Percentiles rank a stretch among this genome's conserved stretches.
These are phyloP conservation scores for Phytophthora palmivora DNA, from an alignment of 352 stramenopile genomes.

Conservation along the genomic window DNA sequence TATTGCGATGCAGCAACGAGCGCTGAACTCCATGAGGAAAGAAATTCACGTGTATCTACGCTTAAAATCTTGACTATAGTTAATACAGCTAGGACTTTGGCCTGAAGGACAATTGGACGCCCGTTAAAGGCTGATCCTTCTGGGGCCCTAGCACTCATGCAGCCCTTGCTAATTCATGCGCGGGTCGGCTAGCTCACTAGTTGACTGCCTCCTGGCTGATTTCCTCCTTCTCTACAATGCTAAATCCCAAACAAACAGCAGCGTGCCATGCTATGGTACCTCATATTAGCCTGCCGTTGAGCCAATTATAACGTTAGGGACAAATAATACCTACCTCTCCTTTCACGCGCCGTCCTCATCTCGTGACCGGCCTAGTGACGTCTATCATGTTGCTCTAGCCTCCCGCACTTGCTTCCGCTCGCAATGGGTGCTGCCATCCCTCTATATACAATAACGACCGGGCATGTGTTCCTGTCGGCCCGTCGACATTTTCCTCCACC, in stretches of 20 bases:
- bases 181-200: conserved; percentile 3
- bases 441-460: conserved; percentile 40
- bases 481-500: conserved; percentile 24
- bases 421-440: conserved; percentile 20
- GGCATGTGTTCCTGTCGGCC: conserved; percentile 26
- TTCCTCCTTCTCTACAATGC: conserved; percentile 3
- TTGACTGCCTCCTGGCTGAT: not conserved
- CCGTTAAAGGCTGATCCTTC: conserved; percentile 26
- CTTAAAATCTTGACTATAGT: conserved; percentile 35
- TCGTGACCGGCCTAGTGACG: conserved; percentile 8
- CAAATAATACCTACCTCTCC: conserved; percentile 46
- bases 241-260: conserved; percentile 20
- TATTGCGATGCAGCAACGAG: conserved; percentile 9
- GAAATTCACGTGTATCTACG: conserved; percentile 14
- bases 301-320: conserved; percentile 44
- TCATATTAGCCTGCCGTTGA: conserved; percentile 51
- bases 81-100: conserved; percentile 13
- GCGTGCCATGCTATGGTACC: conserved; percentile 38
- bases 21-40: conserved; percentile 19
- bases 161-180: conserved; percentile 11
- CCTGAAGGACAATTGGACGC: too few relatives aligned
- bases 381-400: conserved; percentile 35
- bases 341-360: conserved; percentile 2
- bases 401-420: conserved; percentile 27
- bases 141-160: conserved; percentile 15